Evolutionary conservation across 345 rosid genomes (phyloP), one percentile per base, ranked within the genome.

Genomic region (Bruguiera gymnorhiza): DNA sequence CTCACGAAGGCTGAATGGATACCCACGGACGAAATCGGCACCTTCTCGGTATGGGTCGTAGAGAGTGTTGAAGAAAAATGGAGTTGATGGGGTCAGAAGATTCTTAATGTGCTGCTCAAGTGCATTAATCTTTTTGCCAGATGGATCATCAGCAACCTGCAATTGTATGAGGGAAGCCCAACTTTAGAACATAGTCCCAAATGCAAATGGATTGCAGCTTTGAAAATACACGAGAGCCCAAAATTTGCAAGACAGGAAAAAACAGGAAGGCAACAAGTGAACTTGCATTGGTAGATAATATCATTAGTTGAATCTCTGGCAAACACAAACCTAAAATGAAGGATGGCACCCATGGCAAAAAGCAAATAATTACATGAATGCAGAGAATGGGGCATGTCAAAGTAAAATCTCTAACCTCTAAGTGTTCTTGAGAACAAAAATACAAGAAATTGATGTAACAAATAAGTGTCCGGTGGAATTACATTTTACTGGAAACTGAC

Each of bases 1-100:
- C 76, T 89, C 97, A 21, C 97, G 93, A 51, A 92, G 93, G 79
- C 97, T 89, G 82, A 92, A 92, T 16, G 97, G 97, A 76, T 92
- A 92, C 13, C 97, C 96, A 74, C 97, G 97, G 59, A 91, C 97
- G 71, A 87, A 91, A 69, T 91, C 97, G 55, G 97, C 84, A 75
- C 97, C 97, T 19, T 82, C 82, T 24, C 90, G 76, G 85, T 87
- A 91, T 43, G 97, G 97, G 29, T 91, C 97, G 60, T 91, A 91
- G 69, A 91, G 77, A 58, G 97, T 91, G 85, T 91, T 91, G 89
- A 89, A 91, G 87, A 91, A 89, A 74, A 86, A 85, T 27, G 97
- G 97, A 34, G 93, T 76, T 6, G 97, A 86, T 55, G 97, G 97
- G 55, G 76, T 29, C 30, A 91, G 79, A 53, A 91, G 86, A 81